A percentile compares a stretch with the other conserved stretches of the same genome.
Evolutionary conservation across 1,284 basidiomycete species (phyloP).

Genomic region (Irpex rosettiformis): DNA sequence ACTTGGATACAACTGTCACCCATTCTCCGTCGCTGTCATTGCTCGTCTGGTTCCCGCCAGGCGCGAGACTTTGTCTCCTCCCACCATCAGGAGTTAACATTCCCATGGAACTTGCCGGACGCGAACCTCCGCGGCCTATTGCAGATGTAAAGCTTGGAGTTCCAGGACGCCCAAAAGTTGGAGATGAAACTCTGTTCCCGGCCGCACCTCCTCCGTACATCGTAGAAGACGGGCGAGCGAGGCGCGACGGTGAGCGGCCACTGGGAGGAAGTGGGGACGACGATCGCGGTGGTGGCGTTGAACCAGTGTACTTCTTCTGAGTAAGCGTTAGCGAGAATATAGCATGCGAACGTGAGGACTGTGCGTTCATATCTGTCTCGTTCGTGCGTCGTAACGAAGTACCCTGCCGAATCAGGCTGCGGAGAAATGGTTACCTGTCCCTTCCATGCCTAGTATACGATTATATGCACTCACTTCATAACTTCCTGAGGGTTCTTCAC

Average conservation of each 20-base stretch:
- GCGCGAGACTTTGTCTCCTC: constrained; percentile 31
- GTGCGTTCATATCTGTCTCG: constrained; percentile 98
- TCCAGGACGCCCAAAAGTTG: constrained; percentile 68
- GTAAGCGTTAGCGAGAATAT: constrained; percentile 96
- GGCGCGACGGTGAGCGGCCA: constrained; percentile 70
- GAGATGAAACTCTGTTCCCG: constrained; percentile 58
- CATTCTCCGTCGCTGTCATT: constrained; percentile 78
- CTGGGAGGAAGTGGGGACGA: constrained; percentile 69
- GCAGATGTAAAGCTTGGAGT: constrained; percentile 75
- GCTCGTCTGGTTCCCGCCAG: constrained; percentile 21
- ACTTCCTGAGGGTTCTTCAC: constrained; percentile 85
- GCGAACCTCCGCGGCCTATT: constrained; percentile 48
- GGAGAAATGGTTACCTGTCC: constrained; percentile 6
- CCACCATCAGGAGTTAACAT: constrained; percentile 44
- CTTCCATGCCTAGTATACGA: neutral
- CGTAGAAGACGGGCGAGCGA: constrained; percentile 69
- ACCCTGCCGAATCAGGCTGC: constrained; percentile 79
- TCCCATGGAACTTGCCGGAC: constrained; percentile 72
- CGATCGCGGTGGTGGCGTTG: constrained; percentile 63
- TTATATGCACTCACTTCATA: constrained; percentile 67
- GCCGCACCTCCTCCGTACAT: constrained; percentile 43
- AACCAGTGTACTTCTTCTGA: constrained; percentile 78
- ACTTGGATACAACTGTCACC: constrained; percentile 84
- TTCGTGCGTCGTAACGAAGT: constrained; percentile 90
- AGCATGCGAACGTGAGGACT: constrained; percentile 96